Conservation (phyloP, 768 basidiomycete species). For the Termitomyces sp. region DNA sequence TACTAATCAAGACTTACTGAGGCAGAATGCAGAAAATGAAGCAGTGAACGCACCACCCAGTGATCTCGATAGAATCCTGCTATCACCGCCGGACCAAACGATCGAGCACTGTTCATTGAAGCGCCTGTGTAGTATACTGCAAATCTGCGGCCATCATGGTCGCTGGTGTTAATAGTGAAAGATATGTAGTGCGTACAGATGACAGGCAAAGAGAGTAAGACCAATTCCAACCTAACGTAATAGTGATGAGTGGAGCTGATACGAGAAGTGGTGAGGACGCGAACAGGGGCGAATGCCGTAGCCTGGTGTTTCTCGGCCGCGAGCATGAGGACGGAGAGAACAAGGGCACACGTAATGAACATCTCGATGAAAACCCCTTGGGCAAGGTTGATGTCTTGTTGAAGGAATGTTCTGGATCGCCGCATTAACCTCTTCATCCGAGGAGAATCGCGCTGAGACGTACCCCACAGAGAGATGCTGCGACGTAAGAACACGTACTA, state of each 20-base stretch:
- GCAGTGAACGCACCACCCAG: constrained; percentile 54
- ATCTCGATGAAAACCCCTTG: constrained; percentile 73
- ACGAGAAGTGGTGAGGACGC: constrained; percentile 9
- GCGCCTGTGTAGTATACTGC: constrained; percentile 65
- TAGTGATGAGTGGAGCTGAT: background rate
- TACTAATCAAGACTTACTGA: constrained; percentile 39
- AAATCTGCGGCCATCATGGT: constrained; percentile 36
- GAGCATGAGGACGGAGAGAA: constrained; percentile 68
- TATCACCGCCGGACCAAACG: constrained; percentile 70
- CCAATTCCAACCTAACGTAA: constrained; percentile 56
- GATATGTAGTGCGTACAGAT: constrained; percentile 41
- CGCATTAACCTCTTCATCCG: constrained; percentile 9
- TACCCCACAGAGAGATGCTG: constrained; percentile 57
- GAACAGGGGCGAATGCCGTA: constrained; percentile 68
- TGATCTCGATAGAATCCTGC: constrained; percentile 57
- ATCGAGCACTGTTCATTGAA: constrained; percentile 65
- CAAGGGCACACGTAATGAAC: constrained; percentile 61
- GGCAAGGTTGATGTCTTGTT: constrained; percentile 44
- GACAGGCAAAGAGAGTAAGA: constrained; percentile 60
- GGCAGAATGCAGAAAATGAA: background rate
- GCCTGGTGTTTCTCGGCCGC: constrained; percentile 68
- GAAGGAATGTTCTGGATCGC: constrained; percentile 43
- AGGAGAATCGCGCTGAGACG: constrained; percentile 15
- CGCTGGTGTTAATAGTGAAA: background rate
- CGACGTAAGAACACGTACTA: constrained; percentile 54